phyloP scores from a whole-genome alignment of 176 grass and related monocot species.

The Metroxylon sagu region DNA sequence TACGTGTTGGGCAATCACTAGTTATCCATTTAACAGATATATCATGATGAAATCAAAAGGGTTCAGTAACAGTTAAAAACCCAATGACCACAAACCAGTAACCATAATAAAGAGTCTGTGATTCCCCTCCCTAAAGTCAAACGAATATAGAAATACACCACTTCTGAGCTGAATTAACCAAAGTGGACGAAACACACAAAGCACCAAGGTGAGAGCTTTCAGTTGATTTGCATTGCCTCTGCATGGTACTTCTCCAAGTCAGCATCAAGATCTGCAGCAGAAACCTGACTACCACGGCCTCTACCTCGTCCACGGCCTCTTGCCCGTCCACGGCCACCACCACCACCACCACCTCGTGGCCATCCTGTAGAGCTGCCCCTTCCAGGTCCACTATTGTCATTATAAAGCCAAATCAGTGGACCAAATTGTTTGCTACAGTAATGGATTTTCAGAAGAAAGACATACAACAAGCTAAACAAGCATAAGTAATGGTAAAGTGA shows the following conservation, averaged over 20 bases:
- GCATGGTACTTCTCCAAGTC: constrained; percentile 9
- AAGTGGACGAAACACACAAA: not conserved
- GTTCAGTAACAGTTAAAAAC: too few relatives aligned
- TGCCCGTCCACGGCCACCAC: not conserved
- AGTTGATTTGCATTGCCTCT: not conserved
- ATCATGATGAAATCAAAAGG: too few relatives aligned
- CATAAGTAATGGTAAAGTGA: too few relatives aligned
- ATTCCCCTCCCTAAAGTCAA: too few relatives aligned
- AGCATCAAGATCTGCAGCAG: constrained; percentile 9
- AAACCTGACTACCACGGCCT: constrained; percentile 4
- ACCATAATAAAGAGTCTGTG: too few relatives aligned
- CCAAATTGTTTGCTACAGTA: too few relatives aligned
- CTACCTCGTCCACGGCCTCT: constrained; percentile 18
- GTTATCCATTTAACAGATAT: too few relatives aligned
- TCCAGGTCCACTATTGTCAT: constrained; percentile 21
- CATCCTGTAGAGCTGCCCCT: constrained; percentile 30
- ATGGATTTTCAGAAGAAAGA: too few relatives aligned
- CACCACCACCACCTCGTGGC: constrained; percentile 10
- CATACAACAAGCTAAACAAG: too few relatives aligned
- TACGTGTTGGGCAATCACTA: constrained; percentile 9
- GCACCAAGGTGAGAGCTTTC: not conserved
- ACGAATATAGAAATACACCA: not conserved
- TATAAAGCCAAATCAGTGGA: too few relatives aligned
- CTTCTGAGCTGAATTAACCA: not conserved
- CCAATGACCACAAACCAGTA: too few relatives aligned